These are phyloP conservation scores for Thermothelomyces thermophilus DNA, from an alignment of 2,329 filamentous ascomycete genomes.

Conservation along the genomic window DNA sequence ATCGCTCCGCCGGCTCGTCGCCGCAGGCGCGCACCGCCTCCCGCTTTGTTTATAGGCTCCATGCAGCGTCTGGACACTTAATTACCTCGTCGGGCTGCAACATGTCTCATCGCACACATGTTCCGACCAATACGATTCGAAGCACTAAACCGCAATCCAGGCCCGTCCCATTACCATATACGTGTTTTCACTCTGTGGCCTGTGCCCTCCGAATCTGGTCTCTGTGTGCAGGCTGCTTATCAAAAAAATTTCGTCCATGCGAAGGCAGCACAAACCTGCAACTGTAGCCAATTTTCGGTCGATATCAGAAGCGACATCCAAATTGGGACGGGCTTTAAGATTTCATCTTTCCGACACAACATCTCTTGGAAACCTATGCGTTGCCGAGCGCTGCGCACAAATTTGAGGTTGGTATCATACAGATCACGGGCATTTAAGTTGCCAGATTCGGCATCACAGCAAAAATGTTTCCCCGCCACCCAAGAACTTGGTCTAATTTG, in stretches of 20 bases:
- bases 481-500: slow-evolving; percentile 1
- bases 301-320: not conserved
- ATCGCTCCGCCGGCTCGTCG: slow-evolving; percentile 10
- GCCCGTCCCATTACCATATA: slow-evolving; percentile 1
- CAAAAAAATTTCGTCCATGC: slow-evolving; percentile 1
- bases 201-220: not conserved
- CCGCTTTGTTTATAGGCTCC: not conserved
- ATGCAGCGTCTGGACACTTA: not conserved
- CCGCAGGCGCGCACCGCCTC: slow-evolving; percentile 1
- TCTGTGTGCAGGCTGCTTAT: not conserved
- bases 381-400: too few relatives aligned
- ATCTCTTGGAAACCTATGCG: not conserved
- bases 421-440: too few relatives aligned
- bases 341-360: not conserved
- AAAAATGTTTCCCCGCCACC: slow-evolving; percentile 6
- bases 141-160: too few relatives aligned
- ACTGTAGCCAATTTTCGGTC: not conserved
- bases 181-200: not conserved
- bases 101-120: not conserved
- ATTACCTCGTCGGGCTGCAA: not conserved
- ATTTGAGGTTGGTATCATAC: too few relatives aligned
- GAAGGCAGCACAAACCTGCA: slow-evolving; percentile 2
- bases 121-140: too few relatives aligned
- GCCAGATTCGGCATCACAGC: not conserved
- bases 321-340: not conserved